Evolutionary conservation across 768 basidiomycete genomes (phyloP), one percentile per base, ranked within the genome.

Genomic region (Inosperma sp.): DNA sequence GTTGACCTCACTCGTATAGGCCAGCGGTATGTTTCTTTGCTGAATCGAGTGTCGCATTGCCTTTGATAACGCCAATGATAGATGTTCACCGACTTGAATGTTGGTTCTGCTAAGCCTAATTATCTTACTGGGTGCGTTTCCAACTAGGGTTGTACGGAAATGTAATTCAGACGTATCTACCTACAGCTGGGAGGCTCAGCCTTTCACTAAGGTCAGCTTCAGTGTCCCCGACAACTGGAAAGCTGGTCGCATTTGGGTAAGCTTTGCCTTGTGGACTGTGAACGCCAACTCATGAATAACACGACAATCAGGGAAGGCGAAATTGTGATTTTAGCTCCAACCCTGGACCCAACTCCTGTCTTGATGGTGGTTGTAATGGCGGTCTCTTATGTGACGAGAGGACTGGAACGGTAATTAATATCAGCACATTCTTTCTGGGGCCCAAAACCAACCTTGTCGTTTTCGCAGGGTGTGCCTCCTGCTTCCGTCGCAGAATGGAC

Each of bases 361-460:
- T 80, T 16, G 72, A 74, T 49, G 86, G 85, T 33, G 83, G 83
- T 41, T 87, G 85, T 60, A 83, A 81, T 51, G 85, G 86, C 13
- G 86, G 85, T 30, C 67, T 88, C 7, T 58, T 70, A 9, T 86
- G 86, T 54, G 78, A 77, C 57, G 54, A 70, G 9, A 59, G 60
- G 31, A 75, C 73, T 26, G 83, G 79, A 37, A 81, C 81, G 13
- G 75, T 75, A 57, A 52, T 69, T 55, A 6, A 17, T 13, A 36
- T n/a, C 12, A 16, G 16, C 35, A 17, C 19, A n/a, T n/a, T n/a
- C n/a, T n/a, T n/a, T n/a, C n/a, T n/a, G n/a, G n/a, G n/a, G n/a
- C n/a, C n/a, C n/a, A n/a, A n/a, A n/a, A n/a, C n/a, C n/a, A n/a
- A n/a, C n/a, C n/a, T n/a, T n/a, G n/a, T n/a, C n/a, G n/a, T n/a